Evolutionary conservation across 148 eudicot species (phyloP), one percentile per base, ranked within the genome.

Genomic region (Silene uniflora): DNA sequence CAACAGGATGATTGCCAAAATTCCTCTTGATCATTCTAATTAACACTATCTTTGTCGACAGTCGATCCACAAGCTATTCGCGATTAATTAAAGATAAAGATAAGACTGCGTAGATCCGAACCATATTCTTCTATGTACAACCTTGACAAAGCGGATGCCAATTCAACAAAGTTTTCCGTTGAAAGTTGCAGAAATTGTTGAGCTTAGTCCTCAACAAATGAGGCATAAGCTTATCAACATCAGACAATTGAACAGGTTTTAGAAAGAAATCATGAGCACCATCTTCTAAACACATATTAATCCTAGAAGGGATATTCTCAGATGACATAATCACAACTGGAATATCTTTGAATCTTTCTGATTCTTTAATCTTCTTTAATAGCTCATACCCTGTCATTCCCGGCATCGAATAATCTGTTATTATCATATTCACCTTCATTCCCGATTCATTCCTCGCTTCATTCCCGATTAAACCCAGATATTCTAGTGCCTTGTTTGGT

Each of bases 401-500:
- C n/a, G n/a, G n/a, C n/a, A n/a, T n/a, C n/a, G n/a, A n/a, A n/a
- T n/a, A n/a, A n/a, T n/a, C n/a, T n/a, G n/a, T n/a, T n/a, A n/a
- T n/a, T n/a, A n/a, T n/a, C n/a, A n/a, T n/a, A n/a, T n/a, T n/a
- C n/a, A n/a, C n/a, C n/a, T n/a, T n/a, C n/a, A n/a, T n/a, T 81
- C 16, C 76, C 49, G 65, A 1, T 22, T 75, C 75, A 10, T 74
- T 75, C n/a, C 44, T 14, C 11, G 32, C 27, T 14, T 49, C 62
- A 22, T 67, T 63, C 27, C 73, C 84, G 6, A 42, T 71, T 29
- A 79, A 55, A 5, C 77, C 80, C 67, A 83, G 67, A 8, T 75
- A 73, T 54, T 83, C 80, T 55, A 83, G 62, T 0, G 85, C 85
- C 56, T 83, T 79, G n/a, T n/a, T n/a, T n/a, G n/a, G n/a, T n/a